Base-by-base conservation (phyloP, 1,139 yeast species). In the Debaryomycetaceae sp. region DNA sequence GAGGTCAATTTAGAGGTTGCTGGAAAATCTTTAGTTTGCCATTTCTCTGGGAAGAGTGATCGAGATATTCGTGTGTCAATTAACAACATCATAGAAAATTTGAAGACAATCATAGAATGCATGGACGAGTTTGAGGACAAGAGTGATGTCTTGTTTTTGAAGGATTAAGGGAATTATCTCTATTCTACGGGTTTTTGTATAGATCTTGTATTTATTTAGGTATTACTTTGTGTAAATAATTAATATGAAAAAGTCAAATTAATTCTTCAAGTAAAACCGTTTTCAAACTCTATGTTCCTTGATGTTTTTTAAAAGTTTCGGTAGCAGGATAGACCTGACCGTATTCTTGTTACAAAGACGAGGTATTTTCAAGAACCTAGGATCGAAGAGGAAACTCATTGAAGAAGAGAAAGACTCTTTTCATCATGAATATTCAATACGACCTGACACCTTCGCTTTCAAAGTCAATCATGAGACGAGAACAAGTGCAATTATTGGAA, bases 51-150 rank as follows among this genome's bases (percentile, higher is more conserved):
- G 0, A 65, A 67, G 2, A 75, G 83, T 37, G 87, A 82, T 49
- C 59, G 89, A 41, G 81, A 79, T 3, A 69, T 84, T 34, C 63
- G 92, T 48, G 91, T 83, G 6, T 86, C 88, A 3, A 83, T 81
- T 22, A 82, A 83, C 57, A 80, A 79, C 48, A 72, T 81, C 29
- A 67, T 84, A 44, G 91, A 84, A 52, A 79, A 76, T 47, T 57
- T 83, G 35, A 79, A 79, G 49, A 78, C 87, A 2, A 72, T 81
- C 1, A 66, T 83, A 7, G 91, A 84, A 59, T 81, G 87, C 47
- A 61, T 83, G 49, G 87, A 82, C 38, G 83, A 75, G 51, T 76
- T 82, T 55, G 81, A 76, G 43, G 71, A 68, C 6, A 53, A 61
- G 43, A 46, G 65, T 42, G 58, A 55, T 22, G 47, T 44, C 1